Conservation (phyloP, 2,329 filamentous ascomycete genomes). For the Colletotrichum scovillei region DNA sequence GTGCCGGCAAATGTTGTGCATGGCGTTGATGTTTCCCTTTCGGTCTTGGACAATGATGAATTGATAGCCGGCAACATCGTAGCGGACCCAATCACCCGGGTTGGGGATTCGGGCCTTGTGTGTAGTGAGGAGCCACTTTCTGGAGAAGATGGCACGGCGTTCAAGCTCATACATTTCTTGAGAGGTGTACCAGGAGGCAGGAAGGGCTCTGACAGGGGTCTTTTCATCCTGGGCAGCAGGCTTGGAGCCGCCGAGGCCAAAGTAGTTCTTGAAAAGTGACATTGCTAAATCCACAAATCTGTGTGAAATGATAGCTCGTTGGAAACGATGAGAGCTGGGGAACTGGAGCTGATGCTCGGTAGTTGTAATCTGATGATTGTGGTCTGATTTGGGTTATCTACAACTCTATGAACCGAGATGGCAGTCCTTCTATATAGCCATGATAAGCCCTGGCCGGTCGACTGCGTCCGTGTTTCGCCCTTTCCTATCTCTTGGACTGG, state of each 20-base stretch:
- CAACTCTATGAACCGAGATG: slow-evolving; percentile 13
- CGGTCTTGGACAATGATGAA: slow-evolving; percentile 65
- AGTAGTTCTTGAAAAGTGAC: slow-evolving; percentile 47
- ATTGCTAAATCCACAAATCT: slow-evolving; percentile 1
- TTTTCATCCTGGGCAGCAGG: slow-evolving; percentile 41
- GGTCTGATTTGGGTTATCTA: not conserved
- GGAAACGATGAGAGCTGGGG: not conserved
- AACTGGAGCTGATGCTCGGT: slow-evolving; percentile 6
- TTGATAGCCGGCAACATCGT: slow-evolving; percentile 64
- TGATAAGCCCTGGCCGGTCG: slow-evolving; percentile 13
- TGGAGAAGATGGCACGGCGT: slow-evolving; percentile 66
- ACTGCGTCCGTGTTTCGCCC: slow-evolving; percentile 12
- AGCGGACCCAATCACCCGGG: slow-evolving; percentile 67
- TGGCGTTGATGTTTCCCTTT: slow-evolving; percentile 64
- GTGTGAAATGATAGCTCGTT: not conserved
- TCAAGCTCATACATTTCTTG: slow-evolving; percentile 68
- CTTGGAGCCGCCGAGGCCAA: slow-evolving; percentile 44
- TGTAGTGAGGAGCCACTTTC: slow-evolving; percentile 66
- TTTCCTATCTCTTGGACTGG: slow-evolving; percentile 8
- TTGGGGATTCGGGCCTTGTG: slow-evolving; percentile 62
- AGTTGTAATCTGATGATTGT: not conserved
- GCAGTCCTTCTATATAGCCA: slow-evolving; percentile 35
- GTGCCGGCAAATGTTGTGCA: slow-evolving; percentile 73
- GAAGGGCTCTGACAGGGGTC: slow-evolving; percentile 52
- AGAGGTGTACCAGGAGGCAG: slow-evolving; percentile 63